Percentiles rank a stretch among this genome's conserved stretches.
Evolutionary conservation across 306 rosid species (phyloP).

Genomic region (Alnus glutinosa): DNA sequence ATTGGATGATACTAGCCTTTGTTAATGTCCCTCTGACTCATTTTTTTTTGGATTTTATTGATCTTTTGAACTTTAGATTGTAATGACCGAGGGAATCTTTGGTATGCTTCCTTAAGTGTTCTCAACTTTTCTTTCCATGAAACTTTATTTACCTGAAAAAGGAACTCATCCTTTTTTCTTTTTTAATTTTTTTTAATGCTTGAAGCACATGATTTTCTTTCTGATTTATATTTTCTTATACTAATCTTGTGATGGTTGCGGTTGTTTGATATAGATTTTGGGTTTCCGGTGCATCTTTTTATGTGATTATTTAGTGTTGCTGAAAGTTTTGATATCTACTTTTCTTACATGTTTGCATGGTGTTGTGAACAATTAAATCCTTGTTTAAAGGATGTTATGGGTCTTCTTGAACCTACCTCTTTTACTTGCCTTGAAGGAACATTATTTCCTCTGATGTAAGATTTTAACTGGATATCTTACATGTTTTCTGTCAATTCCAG

Average conservation of each 20-base stretch:
- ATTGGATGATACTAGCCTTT: background rate
- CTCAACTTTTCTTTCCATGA: no score
- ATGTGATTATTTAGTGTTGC: background rate
- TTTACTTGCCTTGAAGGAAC: slow-evolving; percentile 13
- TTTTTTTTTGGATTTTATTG: no score
- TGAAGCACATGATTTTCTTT: slow-evolving; percentile 6
- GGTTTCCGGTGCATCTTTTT: background rate
- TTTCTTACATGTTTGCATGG: slow-evolving; percentile 5
- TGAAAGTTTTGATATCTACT: slow-evolving; percentile 8
- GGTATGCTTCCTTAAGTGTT: no score
- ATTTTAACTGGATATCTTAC: slow-evolving; percentile 8
- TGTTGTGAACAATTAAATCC: background rate
- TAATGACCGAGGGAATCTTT: no score
- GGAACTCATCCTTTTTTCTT: no score
- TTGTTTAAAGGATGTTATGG: background rate
- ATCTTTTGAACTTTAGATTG: no score
- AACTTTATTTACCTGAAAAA: no score
- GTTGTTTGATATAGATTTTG: background rate
- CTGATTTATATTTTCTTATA: background rate
- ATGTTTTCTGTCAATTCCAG: background rate
- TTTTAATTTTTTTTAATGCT: background rate
- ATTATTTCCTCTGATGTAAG: slow-evolving; percentile 13
- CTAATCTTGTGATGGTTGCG: background rate
- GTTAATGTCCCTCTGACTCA: no score
- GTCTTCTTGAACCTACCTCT: background rate